phyloP scores from a whole-genome alignment of 768 basidiomycete species.

The Tephrocybe sp. region DNA sequence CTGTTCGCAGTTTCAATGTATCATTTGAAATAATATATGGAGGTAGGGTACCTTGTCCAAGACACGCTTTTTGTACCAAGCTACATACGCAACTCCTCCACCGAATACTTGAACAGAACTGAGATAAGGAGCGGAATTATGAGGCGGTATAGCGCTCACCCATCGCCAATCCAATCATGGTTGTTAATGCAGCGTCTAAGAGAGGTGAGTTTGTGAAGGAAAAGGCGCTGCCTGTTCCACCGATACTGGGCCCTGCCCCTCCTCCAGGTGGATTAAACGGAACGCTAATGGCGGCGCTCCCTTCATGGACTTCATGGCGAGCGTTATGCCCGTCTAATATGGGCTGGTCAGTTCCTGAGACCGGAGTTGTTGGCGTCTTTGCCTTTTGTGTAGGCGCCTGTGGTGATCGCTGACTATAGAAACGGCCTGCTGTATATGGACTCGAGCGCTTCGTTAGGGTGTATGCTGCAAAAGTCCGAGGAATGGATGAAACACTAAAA shows the following conservation, averaged over 20 bases:
- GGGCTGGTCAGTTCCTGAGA: slow-evolving; percentile 8
- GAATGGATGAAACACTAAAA: neutral
- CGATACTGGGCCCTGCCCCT: slow-evolving; percentile 29
- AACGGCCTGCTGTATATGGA: slow-evolving; percentile 10
- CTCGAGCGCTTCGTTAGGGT: slow-evolving; percentile 1
- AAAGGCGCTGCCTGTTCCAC: slow-evolving; percentile 29
- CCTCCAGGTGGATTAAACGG: slow-evolving; percentile 45
- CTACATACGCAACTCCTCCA: slow-evolving; percentile 69
- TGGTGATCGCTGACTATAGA: slow-evolving; percentile 16
- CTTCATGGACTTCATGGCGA: slow-evolving; percentile 43
- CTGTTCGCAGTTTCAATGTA: slow-evolving; percentile 30
- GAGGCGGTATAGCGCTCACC: slow-evolving; percentile 33
- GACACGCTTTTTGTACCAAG: slow-evolving; percentile 83
- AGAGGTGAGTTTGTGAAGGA: slow-evolving; percentile 41
- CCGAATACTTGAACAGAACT: slow-evolving; percentile 47
- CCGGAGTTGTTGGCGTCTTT: slow-evolving; percentile 11
- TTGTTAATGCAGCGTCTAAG: slow-evolving; percentile 55
- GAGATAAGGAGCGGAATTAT: neutral
- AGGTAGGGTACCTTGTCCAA: slow-evolving; percentile 58
- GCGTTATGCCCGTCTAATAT: slow-evolving; percentile 5
- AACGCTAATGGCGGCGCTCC: slow-evolving; percentile 32
- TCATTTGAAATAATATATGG: neutral
- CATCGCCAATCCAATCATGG: slow-evolving; percentile 59
- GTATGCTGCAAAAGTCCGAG: neutral
- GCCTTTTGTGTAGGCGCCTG: slow-evolving; percentile 1